phyloP scores from a whole-genome alignment of 2,329 filamentous ascomycete species.

The Leptodontidium sp. region DNA sequence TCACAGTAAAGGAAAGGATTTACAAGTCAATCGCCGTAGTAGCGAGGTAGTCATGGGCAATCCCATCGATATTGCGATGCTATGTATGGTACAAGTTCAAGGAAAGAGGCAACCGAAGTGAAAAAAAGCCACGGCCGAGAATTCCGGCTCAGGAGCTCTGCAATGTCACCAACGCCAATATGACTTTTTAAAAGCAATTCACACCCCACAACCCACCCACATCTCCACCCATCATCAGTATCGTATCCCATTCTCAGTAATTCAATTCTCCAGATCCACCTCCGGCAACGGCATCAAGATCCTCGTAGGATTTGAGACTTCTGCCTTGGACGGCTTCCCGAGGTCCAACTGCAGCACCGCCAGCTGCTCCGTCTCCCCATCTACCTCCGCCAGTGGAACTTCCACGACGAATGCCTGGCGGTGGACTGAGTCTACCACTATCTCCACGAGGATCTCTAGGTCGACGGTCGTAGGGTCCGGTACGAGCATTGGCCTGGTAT shows the following conservation, averaged over 20 bases:
- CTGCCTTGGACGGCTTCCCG: constrained; percentile 91
- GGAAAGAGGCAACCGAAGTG: not conserved
- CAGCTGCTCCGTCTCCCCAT: constrained; percentile 78
- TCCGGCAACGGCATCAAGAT: constrained; percentile 85
- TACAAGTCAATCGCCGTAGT: too few relatives aligned
- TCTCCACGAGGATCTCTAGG: constrained; percentile 60
- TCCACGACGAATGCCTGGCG: constrained; percentile 60
- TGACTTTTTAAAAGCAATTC: not conserved
- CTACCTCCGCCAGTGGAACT: constrained; percentile 58
- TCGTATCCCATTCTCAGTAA: constrained; percentile 62
- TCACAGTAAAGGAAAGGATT: too few relatives aligned
- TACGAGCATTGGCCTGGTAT: constrained; percentile 65
- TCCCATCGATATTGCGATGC: not conserved
- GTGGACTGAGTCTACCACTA: constrained; percentile 55
- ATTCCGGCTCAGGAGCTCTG: not conserved
- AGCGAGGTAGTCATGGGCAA: too few relatives aligned
- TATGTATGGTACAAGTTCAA: constrained; percentile 11
- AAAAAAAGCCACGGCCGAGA: too few relatives aligned
- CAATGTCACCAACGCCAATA: constrained; percentile 1
- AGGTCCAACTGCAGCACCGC: constrained; percentile 80
- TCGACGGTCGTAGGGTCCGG: constrained; percentile 79
- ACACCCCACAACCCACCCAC: not conserved
- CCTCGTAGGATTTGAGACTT: constrained; percentile 96
- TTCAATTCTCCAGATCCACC: constrained; percentile 85
- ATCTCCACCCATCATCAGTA: not conserved